Evolutionary conservation across 164 flowering plant genomes (phyloP).

Genomic region (Tetrastigma voinierianum): DNA sequence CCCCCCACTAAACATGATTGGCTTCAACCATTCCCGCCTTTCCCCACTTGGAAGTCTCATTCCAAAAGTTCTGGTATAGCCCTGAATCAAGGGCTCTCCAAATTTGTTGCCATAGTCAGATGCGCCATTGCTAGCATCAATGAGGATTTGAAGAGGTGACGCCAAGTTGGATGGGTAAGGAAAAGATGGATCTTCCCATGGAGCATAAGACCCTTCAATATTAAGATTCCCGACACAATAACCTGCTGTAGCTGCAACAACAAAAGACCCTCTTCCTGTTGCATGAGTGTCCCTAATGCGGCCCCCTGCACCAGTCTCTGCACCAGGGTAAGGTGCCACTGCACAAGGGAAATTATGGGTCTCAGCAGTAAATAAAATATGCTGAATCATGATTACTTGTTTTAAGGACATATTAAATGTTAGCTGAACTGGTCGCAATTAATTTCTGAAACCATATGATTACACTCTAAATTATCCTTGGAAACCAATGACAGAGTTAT

Average conservation of each 20-base stretch:
- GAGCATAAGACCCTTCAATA: conserved; percentile 86
- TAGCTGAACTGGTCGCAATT: conserved; percentile 59
- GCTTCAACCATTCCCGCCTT: conserved; percentile 93
- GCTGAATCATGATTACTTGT: conserved; percentile 45
- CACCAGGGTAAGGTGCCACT: conserved; percentile 97
- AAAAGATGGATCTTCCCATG: conserved; percentile 89
- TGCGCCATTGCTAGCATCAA: conserved; percentile 96
- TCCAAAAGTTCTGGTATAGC: conserved; percentile 88
- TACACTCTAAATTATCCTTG: conserved; percentile 96
- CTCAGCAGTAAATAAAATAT: conserved; percentile 92
- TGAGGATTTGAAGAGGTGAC: conserved; percentile 79
- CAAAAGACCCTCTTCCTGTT: conserved; percentile 90
- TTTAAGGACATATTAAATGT: conserved; percentile 58
- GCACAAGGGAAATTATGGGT: conserved; percentile 99
- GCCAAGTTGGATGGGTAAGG: conserved; percentile 83
- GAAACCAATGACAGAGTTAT: conserved; percentile 91
- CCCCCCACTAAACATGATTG: conserved; percentile 95
- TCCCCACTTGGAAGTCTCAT: conserved; percentile 91
- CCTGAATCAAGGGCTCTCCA: conserved; percentile 96
- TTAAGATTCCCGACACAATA: conserved; percentile 90
- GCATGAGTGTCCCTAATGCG: conserved; percentile 98
- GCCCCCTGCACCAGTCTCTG: conserved; percentile 97
- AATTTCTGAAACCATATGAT: conserved; percentile 74
- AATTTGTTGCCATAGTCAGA: conserved; percentile 97
- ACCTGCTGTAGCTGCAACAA: conserved; percentile 92